Conservation (phyloP, 2,329 filamentous ascomycete genomes). For the Fusarium sp. region DNA sequence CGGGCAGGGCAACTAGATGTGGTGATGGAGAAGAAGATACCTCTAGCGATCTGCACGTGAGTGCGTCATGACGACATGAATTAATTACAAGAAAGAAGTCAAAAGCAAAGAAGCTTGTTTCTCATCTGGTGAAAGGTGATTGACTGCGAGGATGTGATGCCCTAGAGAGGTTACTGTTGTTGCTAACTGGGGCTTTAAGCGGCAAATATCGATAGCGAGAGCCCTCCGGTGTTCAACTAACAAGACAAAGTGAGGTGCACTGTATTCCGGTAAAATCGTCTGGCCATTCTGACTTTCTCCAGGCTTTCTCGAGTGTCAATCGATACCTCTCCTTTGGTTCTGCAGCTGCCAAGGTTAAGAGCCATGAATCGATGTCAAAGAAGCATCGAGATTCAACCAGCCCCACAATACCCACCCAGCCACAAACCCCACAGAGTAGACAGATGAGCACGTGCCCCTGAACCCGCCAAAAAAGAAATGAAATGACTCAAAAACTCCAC, state of each 20-base stretch:
- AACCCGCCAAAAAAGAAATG: not conserved
- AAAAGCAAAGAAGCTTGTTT: not conserved
- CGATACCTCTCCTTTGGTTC: not conserved
- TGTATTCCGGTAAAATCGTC: not conserved
- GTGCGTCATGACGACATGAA: conserved; percentile 30
- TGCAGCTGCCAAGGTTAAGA: not conserved
- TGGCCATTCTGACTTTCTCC: not conserved
- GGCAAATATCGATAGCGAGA: not conserved
- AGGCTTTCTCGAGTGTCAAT: not conserved
- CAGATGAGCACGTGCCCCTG: not conserved
- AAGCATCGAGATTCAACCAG: not conserved
- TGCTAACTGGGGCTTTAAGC: not conserved
- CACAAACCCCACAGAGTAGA: not conserved
- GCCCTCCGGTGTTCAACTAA: not conserved
- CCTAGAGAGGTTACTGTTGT: not conserved
- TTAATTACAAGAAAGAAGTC: conserved; percentile 30
- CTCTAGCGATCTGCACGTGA: conserved; percentile 24
- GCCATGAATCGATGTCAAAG: not conserved
- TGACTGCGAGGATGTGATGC: not conserved
- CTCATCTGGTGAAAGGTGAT: not conserved
- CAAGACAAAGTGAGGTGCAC: not conserved
- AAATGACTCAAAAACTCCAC: conserved; percentile 21
- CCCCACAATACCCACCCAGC: not conserved
- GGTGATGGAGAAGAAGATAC: conserved; percentile 16
- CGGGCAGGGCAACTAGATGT: conserved; percentile 53